These are phyloP conservation scores for Exserohilum turcica DNA, from an alignment of 2,329 filamentous ascomycete species.

Conservation along the genomic window DNA sequence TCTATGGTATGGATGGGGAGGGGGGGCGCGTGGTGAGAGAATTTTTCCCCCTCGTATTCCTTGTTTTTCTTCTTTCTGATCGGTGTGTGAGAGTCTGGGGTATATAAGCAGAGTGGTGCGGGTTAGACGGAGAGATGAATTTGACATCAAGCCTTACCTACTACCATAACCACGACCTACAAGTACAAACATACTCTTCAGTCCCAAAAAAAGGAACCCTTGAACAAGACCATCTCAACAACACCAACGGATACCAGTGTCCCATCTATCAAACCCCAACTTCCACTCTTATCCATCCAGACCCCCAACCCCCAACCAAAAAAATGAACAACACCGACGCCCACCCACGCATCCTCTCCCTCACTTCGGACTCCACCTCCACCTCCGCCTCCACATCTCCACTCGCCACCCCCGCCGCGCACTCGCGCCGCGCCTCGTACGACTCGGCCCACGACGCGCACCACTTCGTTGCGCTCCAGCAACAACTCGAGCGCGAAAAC, in stretches of 20 bases:
- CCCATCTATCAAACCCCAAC: neutral
- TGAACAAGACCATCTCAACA: neutral
- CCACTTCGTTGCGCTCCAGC: constrained; percentile 20
- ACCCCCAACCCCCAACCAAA: neutral
- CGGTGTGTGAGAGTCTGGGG: neutral
- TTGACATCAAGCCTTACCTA: constrained; percentile 5
- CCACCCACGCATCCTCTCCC: constrained; percentile 30
- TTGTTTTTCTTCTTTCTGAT: neutral
- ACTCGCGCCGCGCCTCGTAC: constrained; percentile 24
- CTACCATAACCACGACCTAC: neutral
- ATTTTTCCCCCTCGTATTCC: constrained; percentile 6
- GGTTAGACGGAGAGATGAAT: constrained; percentile 2
- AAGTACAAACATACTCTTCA: neutral
- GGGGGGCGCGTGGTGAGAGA: neutral
- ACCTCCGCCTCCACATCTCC: constrained; percentile 9
- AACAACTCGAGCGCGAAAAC: constrained; percentile 7
- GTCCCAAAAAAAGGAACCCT: neutral
- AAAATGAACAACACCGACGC: constrained; percentile 29
- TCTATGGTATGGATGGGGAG: neutral
- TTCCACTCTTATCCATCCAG: neutral
- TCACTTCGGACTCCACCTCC: constrained; percentile 13
- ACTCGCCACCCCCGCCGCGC: constrained; percentile 15
- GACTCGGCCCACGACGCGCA: constrained; percentile 31
- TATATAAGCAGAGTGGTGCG: constrained; percentile 18
- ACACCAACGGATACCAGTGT: constrained; percentile 1